Conservation (phyloP, 805 yeast genomes). For the Monosporozyma aerobia region DNA sequence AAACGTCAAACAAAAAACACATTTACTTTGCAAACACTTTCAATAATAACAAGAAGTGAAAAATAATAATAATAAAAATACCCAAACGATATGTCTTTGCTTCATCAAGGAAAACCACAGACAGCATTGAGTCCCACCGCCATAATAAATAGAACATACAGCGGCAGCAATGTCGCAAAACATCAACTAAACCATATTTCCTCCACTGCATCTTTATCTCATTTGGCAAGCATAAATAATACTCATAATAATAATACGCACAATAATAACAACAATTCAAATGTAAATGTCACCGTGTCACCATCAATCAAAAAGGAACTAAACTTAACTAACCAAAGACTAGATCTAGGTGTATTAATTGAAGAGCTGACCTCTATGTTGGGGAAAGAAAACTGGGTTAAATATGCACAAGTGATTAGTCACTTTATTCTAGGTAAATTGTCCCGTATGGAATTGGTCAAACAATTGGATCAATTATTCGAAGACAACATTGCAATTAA, state of each 20-base stretch:
- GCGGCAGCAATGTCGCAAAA: not conserved
- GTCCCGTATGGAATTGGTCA: constrained; percentile 64
- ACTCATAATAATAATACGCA: no score
- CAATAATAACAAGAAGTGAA: not conserved
- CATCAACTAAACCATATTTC: not conserved
- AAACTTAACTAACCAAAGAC: constrained; percentile 24
- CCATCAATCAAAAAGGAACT: not conserved
- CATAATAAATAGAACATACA: not conserved
- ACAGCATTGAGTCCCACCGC: not conserved
- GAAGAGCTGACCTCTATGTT: constrained; percentile 61
- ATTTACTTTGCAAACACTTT: no score
- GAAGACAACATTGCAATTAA: not conserved
- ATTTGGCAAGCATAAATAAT: not conserved
- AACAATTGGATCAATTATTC: constrained; percentile 48
- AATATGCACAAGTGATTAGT: constrained; percentile 71
- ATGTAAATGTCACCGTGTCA: not conserved
- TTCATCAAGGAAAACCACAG: not conserved
- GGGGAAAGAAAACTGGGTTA: constrained; percentile 73
- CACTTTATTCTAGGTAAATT: constrained; percentile 70
- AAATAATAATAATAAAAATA: no score
- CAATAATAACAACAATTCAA: not conserved
- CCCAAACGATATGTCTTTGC: not conserved
- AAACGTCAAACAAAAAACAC: no score
- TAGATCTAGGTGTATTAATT: constrained; percentile 60
- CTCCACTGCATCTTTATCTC: not conserved